Base-by-base conservation (phyloP, 2,329 filamentous ascomycete species). In the Nigrograna mackinnonii region DNA sequence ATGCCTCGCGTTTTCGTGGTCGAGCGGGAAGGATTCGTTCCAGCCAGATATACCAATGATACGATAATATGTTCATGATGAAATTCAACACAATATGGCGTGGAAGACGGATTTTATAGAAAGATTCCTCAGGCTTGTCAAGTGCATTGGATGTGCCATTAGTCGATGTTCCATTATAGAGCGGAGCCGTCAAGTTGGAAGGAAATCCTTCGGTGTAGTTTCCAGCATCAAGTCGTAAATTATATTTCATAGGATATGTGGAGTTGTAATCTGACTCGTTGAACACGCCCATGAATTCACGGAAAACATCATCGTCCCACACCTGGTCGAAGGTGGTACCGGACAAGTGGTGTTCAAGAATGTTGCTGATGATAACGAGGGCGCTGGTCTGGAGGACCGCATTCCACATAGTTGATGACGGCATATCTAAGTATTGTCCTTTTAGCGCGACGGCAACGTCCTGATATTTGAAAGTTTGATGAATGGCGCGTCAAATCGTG, bases 41-140 rank as follows among this genome's bases (percentile, higher is more conserved):
- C 4, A 54, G 35, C 18, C 35, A 34, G 20, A 52, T 45, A 16
- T 47, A 32, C 49, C 51, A 54, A 22, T 35, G 47, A 21, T 54
- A 54, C 28, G 48, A 40, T 13, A 54, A 31, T 6, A 24, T 33
- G 21, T 35, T 35, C 12, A 48, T 13, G 12, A 34, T 34, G 17
- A 18, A 13, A 16, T 13, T 13, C 12, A 34, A 9, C 13, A 34
- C 16, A 9, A 34, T 17, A 9, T 34, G 12, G 13, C 31, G 16
- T 13, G 31, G 31, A 13, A 34, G 17, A 11, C 13, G 11, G 16
- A 13, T 9, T 12, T 9, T 18, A 34, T 34, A 34, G 31, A 34
- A 34, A 13, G 11, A 12, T 34, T 34, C 16, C 16, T 11, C 12
- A n/a, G 31, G 12, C 16, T 13, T 9, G 11, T 13, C 31, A 12